phyloP scores from a whole-genome alignment of 345 rosid species.

The Eucalyptus erythrocorys region DNA sequence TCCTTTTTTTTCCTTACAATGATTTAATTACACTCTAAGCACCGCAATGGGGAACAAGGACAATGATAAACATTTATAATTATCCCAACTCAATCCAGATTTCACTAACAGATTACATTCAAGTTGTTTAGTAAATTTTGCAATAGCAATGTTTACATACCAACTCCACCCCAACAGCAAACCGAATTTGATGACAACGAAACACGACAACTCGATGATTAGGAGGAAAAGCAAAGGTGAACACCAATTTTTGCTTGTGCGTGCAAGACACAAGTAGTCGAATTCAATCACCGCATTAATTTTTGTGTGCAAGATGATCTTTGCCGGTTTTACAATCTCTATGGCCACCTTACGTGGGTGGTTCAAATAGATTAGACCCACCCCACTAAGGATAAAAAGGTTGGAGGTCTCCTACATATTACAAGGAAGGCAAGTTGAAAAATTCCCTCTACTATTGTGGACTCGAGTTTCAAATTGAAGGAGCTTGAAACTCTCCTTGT shows the following conservation, averaged over 20 bases:
- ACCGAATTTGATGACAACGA: accelerated
- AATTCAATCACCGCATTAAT: too few species aligned
- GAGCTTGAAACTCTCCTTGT: too few species aligned
- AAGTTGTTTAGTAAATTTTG: too few species aligned
- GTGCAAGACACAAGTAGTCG: too few species aligned
- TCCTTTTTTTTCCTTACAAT: neutral
- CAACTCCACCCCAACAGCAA: neutral
- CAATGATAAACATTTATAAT: neutral
- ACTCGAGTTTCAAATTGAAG: neutral
- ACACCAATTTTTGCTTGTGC: too few species aligned
- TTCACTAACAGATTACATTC: neutral
- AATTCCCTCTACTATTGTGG: too few species aligned
- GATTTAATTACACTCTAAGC: neutral
- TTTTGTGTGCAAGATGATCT: neutral
- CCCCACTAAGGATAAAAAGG: too few species aligned
- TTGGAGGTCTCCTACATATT: too few species aligned
- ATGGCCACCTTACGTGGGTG: neutral
- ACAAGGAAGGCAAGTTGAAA: too few species aligned
- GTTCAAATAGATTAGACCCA: neutral
- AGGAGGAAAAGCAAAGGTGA: neutral
- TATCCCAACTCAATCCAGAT: neutral
- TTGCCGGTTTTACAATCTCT: neutral
- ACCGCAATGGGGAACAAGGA: neutral
- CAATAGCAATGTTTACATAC: neutral
- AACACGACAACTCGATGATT: accelerated